phyloP scores from a whole-genome alignment of 1,139 yeast species.

The Yamadazyma taylorii region DNA sequence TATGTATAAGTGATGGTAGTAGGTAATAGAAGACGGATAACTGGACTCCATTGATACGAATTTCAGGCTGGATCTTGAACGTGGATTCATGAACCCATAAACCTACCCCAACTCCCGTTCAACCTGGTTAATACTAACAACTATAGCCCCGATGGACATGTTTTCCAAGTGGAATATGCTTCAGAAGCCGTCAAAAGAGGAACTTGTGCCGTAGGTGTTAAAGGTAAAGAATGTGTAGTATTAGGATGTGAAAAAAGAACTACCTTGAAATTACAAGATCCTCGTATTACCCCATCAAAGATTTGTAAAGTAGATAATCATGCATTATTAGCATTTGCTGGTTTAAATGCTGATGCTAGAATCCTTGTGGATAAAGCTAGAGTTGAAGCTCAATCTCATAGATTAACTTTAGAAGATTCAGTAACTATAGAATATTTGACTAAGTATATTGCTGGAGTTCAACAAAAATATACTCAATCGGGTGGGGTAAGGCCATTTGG shows the following conservation, averaged over 20 bases:
- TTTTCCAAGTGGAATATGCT: constrained; percentile 98
- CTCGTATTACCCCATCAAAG: constrained; percentile 93
- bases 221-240: constrained; percentile 85
- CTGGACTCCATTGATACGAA: neutral
- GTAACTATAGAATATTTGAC: constrained; percentile 92
- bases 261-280: constrained; percentile 91
- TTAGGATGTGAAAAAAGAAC: constrained; percentile 97
- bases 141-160: constrained; percentile 94
- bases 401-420: constrained; percentile 90
- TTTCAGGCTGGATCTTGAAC: no score
- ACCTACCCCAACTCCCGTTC: no score
- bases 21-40: neutral
- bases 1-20: constrained; percentile 39
- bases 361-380: constrained; percentile 93
- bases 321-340: constrained; percentile 92
- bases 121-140: constrained; percentile 10
- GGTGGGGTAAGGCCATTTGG: constrained; percentile 98
- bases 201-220: constrained; percentile 96
- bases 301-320: constrained; percentile 91
- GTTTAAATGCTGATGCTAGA: constrained; percentile 96
- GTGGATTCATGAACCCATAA: no score
- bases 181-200: constrained; percentile 98
- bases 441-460: constrained; percentile 93
- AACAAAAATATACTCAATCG: constrained; percentile 95
- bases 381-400: constrained; percentile 96